Conservation (phyloP, 1,139 yeast species). For the Hemisphaericaspora xylanilytica region DNA sequence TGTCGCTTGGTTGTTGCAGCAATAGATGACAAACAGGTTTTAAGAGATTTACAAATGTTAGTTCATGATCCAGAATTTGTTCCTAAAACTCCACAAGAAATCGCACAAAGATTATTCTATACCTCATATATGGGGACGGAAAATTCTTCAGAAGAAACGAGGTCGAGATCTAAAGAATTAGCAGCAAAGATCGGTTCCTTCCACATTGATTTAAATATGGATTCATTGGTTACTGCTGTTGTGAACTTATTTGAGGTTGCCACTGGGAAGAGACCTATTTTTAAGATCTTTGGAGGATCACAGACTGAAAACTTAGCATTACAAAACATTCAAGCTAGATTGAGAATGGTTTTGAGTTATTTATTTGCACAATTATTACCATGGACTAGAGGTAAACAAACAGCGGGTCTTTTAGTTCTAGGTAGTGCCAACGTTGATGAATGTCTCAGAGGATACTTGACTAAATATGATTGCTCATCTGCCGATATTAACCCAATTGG, state of each 20-base stretch:
- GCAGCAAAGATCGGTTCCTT: slow-evolving; percentile 79
- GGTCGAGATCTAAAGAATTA: slow-evolving; percentile 76
- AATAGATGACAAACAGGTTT: slow-evolving; percentile 60
- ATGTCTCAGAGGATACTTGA: slow-evolving; percentile 88
- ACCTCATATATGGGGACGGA: slow-evolving; percentile 95
- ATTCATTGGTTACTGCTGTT: slow-evolving; percentile 71
- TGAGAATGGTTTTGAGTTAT: slow-evolving; percentile 92
- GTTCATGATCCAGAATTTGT: slow-evolving; percentile 57
- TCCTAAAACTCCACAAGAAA: slow-evolving; percentile 72
- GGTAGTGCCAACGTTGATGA: slow-evolving; percentile 99
- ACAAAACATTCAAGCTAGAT: slow-evolving; percentile 93
- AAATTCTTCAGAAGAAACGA: slow-evolving; percentile 85
- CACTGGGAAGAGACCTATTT: slow-evolving; percentile 85
- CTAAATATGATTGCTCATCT: slow-evolving; percentile 94
- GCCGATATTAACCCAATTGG: slow-evolving; percentile 98
- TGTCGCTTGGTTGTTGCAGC: slow-evolving; percentile 77
- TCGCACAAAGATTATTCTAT: slow-evolving; percentile 75
- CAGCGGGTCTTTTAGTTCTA: slow-evolving; percentile 81
- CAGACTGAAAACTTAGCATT: slow-evolving; percentile 87
- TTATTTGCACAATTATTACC: slow-evolving; percentile 92
- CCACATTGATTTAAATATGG: slow-evolving; percentile 92
- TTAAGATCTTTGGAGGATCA: slow-evolving; percentile 91
- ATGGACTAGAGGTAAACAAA: slow-evolving; percentile 71
- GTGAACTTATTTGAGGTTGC: slow-evolving; percentile 78
- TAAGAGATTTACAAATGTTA: slow-evolving; percentile 66